Percentiles rank a stretch among this genome's conserved stretches.
Evolutionary conservation across 306 rosid species (phyloP).

Genomic region (Ammopiptanthus mongolicus): DNA sequence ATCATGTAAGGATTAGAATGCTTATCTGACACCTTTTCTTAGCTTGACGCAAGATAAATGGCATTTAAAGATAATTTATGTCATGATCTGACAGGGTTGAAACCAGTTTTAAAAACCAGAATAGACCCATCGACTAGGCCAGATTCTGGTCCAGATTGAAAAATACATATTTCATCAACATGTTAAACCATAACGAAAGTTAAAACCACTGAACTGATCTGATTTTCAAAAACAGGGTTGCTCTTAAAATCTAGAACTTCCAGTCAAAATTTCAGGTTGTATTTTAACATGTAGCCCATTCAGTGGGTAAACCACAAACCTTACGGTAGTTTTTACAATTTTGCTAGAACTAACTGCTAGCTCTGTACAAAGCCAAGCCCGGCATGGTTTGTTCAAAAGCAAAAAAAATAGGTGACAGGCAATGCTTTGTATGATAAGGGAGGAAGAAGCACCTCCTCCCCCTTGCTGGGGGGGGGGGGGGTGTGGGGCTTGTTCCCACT

Average conservation of each 20-base stretch:
- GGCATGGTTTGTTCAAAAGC: neutral
- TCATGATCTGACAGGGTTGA: slow-evolving; percentile 12
- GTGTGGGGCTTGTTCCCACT: neutral
- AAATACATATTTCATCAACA: neutral
- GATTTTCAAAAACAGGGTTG: neutral
- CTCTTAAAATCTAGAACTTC: neutral
- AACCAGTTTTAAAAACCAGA: neutral
- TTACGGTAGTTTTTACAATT: neutral
- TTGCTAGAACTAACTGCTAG: neutral
- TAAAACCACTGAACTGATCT: neutral
- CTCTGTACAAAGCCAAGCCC: neutral
- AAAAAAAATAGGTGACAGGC: neutral
- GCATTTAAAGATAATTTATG: neutral
- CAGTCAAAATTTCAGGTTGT: neutral
- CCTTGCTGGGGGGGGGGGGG: neutral
- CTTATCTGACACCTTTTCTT: neutral
- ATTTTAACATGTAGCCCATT: neutral
- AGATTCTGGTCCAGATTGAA: neutral
- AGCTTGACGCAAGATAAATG: neutral
- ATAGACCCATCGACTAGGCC: neutral
- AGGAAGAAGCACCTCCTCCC: neutral
- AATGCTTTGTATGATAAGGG: neutral
- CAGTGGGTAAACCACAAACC: neutral
- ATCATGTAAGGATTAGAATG: too few species aligned
- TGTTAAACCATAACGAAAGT: neutral